A percentile compares a stretch with the other conserved stretches of the same genome.
Evolutionary conservation across 805 yeast genomes (phyloP).

Genomic region (Lachancea cidri): DNA sequence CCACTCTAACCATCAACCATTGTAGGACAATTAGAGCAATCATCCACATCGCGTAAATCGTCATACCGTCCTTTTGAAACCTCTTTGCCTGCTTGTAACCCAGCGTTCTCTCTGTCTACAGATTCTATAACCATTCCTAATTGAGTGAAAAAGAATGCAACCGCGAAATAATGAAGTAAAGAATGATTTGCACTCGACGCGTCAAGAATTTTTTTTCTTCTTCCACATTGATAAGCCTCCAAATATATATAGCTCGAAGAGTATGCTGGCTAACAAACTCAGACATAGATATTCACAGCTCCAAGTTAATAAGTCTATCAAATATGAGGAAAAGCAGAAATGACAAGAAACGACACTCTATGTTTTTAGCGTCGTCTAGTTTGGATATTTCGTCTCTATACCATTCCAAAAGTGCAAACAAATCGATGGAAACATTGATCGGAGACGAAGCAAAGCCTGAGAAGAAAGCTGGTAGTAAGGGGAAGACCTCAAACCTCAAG

Average conservation of each 20-base stretch:
- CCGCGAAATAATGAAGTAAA: not conserved
- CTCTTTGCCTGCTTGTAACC: not conserved
- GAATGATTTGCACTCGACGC: not conserved
- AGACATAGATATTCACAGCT: too few relatives aligned
- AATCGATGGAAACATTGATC: constrained; percentile 3
- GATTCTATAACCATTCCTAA: not conserved
- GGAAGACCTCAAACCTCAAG: constrained; percentile 12
- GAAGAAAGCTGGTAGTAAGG: not conserved
- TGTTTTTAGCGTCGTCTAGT: constrained; percentile 14
- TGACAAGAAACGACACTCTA: constrained; percentile 23
- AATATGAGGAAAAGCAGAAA: constrained; percentile 1
- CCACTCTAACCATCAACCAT: constrained; percentile 5
- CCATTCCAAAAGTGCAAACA: constrained; percentile 3
- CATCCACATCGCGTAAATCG: constrained; percentile 1
- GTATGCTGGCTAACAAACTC: too few relatives aligned
- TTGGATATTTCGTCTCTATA: constrained; percentile 4
- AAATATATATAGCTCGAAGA: not conserved
- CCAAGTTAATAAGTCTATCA: too few relatives aligned
- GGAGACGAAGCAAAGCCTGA: not conserved
- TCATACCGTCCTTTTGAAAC: too few relatives aligned
- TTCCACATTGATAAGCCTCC: not conserved
- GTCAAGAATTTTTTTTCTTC: not conserved
- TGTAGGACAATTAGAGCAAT: constrained; percentile 3
- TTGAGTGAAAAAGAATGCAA: not conserved
- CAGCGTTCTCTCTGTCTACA: too few relatives aligned